phyloP scores from a whole-genome alignment of 78 protist genomes.

The Corallochytrium limacisporum region DNA sequence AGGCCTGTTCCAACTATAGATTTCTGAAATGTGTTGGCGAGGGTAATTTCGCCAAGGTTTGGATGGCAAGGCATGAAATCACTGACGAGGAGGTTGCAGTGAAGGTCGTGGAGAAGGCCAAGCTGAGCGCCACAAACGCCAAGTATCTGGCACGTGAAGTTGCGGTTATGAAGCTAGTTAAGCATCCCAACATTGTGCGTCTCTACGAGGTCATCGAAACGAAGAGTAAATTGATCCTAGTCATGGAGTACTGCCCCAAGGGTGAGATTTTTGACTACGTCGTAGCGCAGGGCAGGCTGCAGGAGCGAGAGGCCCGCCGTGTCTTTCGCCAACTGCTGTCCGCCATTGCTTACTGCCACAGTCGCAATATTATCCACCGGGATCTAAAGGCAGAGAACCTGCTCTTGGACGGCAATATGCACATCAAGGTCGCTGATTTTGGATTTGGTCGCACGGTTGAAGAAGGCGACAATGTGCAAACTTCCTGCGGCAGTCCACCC shows the following conservation, averaged over 20 bases:
- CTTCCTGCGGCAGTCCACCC: constrained; percentile 29
- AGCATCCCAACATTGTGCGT: constrained; percentile 21
- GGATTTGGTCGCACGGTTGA: constrained; percentile 12
- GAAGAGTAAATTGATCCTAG: background rate
- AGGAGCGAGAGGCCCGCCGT: constrained; percentile 31
- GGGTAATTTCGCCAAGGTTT: too few species aligned
- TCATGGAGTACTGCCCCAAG: background rate
- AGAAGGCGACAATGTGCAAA: background rate
- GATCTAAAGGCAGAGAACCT: constrained; percentile 23
- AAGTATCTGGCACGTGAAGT: background rate
- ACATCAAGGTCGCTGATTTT: constrained; percentile 38
- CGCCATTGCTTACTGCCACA: constrained; percentile 54
- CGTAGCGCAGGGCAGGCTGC: constrained; percentile 17
- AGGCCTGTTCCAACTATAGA: too few species aligned
- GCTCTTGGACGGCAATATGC: constrained; percentile 4
- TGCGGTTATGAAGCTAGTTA: background rate
- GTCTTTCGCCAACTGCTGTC: constrained; percentile 32
- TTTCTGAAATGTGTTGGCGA: too few species aligned
- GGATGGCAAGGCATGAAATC: too few species aligned
- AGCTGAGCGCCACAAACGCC: background rate
- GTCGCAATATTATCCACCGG: background rate
- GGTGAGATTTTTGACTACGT: constrained; percentile 40
- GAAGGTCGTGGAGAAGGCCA: background rate
- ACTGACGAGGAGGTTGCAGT: too few species aligned
- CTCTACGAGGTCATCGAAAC: constrained; percentile 18